Base-by-base conservation (phyloP, 2,329 filamentous ascomycete genomes). In the Alternaria tenuissima region DNA sequence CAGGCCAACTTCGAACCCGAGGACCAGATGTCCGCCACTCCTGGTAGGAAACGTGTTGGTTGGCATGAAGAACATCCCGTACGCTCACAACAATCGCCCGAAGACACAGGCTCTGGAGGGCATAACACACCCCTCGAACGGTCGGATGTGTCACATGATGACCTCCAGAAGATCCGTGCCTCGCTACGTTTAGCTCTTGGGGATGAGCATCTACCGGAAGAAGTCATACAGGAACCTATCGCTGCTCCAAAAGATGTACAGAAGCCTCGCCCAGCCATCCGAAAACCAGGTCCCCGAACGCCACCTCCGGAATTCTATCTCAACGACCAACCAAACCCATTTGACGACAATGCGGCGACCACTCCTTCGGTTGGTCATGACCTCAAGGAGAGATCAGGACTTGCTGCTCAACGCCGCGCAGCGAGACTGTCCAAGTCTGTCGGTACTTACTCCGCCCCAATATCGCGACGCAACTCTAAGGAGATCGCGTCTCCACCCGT, bases 181-280 rank as follows among this genome's bases (percentile, higher is more conserved):
- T 75, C 76, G 12, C 69, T 79, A 43, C 75, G 75, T 49, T 61
- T 71, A 51, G 76, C 76, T 24, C 72, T 79, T 14, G 70, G 72
- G 5, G 66, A 75, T 39, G 71, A 74, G 18, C 68, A 74, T 32
- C 60, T 68, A 34, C 60, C 61, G 18, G 67, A 68, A 46, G 52
- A 60, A 41, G 57, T 60, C 41, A 58, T 63, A 28, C 57, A 64
- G 22, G 62, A 64, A 60, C 59, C 53, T 24, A 61, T 57, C 46
- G 55, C 57, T 22, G 55, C 57, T 7, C 36, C 63, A 49, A 66
- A 65, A 34, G 68, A 71, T 43, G 67, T 78, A 22, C 73, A 76
- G 26, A 77, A 72, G 48, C 78, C 77, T 39, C 74, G 74, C 24
- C 77, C 78, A 41, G 77, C 76, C 7, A 80, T 80, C 22, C 71